Evolutionary conservation across 352 stramenopile genomes (phyloP).

Genomic region (Ophiocytium majus): DNA sequence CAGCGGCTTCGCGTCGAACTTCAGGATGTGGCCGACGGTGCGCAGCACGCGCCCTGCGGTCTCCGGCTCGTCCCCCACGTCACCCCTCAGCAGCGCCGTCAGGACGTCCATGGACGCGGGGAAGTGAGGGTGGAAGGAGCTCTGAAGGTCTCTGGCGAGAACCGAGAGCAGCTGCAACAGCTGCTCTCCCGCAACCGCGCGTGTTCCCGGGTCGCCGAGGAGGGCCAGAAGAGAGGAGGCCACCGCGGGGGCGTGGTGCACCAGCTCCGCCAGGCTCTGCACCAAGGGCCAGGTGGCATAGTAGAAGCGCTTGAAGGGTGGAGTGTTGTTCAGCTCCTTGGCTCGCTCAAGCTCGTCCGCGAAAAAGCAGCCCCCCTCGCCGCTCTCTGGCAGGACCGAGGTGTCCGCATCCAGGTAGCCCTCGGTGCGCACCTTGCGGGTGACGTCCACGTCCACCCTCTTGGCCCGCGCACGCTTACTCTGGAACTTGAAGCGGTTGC

Average conservation of each 20-base stretch:
- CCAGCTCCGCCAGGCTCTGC: conserved; percentile 49
- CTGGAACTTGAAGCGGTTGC: conserved; percentile 54
- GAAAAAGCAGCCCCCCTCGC: conserved; percentile 53
- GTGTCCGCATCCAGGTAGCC: conserved; percentile 48
- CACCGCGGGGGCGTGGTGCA: conserved; percentile 44
- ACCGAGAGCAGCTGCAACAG: conserved; percentile 50
- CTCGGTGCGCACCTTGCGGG: conserved; percentile 44
- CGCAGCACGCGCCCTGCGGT: conserved; percentile 38
- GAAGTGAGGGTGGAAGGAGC: conserved; percentile 53
- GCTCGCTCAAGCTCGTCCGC: conserved; percentile 47
- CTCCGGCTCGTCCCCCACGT: conserved; percentile 34
- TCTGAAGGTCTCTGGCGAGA: conserved; percentile 45
- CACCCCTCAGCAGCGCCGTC: conserved; percentile 14
- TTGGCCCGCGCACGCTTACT: conserved; percentile 46
- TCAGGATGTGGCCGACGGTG: conserved; percentile 48
- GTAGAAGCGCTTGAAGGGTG: conserved; percentile 56
- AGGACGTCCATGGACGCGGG: conserved; percentile 31
- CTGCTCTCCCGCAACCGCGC: conserved; percentile 30
- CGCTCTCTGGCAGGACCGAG: conserved; percentile 33
- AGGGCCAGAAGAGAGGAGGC: conserved; percentile 45
- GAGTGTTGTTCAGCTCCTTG: conserved; percentile 53
- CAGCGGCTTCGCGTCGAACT: conserved; percentile 45
- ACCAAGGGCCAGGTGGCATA: conserved; percentile 49
- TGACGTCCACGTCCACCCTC: conserved; percentile 46
- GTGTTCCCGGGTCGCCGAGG: conserved; percentile 35